A percentile compares a stretch with the other conserved stretches of the same genome.
phyloP scores from a whole-genome alignment of 1,284 basidiomycete species.

The Apiotrichum montevideense region DNA sequence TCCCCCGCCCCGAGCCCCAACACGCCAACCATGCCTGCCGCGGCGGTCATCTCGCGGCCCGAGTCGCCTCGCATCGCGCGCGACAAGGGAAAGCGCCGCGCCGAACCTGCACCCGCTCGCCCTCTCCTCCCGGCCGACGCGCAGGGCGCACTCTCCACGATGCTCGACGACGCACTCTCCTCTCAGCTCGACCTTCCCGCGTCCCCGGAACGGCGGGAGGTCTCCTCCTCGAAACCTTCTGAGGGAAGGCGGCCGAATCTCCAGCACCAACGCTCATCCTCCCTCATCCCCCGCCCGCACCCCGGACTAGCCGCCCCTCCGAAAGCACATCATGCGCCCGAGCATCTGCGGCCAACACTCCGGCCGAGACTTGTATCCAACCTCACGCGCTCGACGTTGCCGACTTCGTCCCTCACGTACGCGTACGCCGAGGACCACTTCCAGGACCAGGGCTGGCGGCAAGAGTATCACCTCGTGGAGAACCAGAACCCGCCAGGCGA shows the following conservation, averaged over 20 bases:
- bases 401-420: constrained; percentile 31
- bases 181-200: constrained; percentile 21
- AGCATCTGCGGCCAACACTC: not conserved
- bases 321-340: not conserved
- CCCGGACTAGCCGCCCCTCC: constrained; percentile 1
- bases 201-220: not conserved
- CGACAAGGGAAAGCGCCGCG: constrained; percentile 23
- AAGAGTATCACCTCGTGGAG: constrained; percentile 1
- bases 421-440: constrained; percentile 13
- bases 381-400: constrained; percentile 32
- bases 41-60: not conserved
- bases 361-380: constrained; percentile 33
- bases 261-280: not conserved
- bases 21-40: not conserved
- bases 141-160: constrained; percentile 4
- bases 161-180: constrained; percentile 29
- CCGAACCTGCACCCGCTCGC: constrained; percentile 3
- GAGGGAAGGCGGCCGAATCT: too few relatives aligned
- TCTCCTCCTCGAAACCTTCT: not conserved
- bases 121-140: constrained; percentile 1
- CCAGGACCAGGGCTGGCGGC: constrained; percentile 2
- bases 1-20: not conserved
- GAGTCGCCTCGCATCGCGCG: not conserved
- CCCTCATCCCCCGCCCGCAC: not conserved
- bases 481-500: not conserved